These are phyloP conservation scores for Fraxinus velutina DNA, from an alignment of 305 asterid genomes.

Conservation along the genomic window DNA sequence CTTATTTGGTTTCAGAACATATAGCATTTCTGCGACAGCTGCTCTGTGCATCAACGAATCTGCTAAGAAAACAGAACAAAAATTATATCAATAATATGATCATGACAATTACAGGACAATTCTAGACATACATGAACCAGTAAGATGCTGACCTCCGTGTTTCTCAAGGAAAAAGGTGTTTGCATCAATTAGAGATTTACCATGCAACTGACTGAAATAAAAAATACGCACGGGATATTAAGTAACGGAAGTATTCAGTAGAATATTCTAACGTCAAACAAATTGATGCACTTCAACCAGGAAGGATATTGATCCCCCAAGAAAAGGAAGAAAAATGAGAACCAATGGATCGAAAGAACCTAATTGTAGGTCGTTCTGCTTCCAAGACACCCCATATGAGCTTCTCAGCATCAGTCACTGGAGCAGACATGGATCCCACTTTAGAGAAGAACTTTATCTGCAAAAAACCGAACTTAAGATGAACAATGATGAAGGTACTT, in stretches of 20 bases:
- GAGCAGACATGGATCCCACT: slow-evolving; percentile 70
- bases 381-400: slow-evolving; percentile 79
- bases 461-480: slow-evolving; percentile 19
- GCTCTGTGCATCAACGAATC: slow-evolving; percentile 84
- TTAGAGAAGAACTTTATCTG: slow-evolving; percentile 82
- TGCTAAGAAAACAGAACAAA: slow-evolving; percentile 32
- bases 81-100: slow-evolving; percentile 16
- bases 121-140: slow-evolving; percentile 7
- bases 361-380: slow-evolving; percentile 72
- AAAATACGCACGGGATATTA: slow-evolving; percentile 16
- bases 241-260: slow-evolving; percentile 10
- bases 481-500: slow-evolving; percentile 1
- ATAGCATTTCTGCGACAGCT: slow-evolving; percentile 86
- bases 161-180: slow-evolving; percentile 69
- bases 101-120: slow-evolving; percentile 3
- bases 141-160: slow-evolving; percentile 57
- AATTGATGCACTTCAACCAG: neutral
- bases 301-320: neutral
- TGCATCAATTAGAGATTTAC: slow-evolving; percentile 77
- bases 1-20: slow-evolving; percentile 74
- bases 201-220: slow-evolving; percentile 67
- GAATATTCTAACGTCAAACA: neutral
- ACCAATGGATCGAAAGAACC: slow-evolving; percentile 40
- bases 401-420: slow-evolving; percentile 71
- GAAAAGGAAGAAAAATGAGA: slow-evolving; percentile 5